Percentiles rank a stretch among this genome's conserved stretches.
These are phyloP conservation scores for Rhizopus arrhizus DNA, from an alignment of 371 early-diverging fungal genomes.

Conservation along the genomic window DNA sequence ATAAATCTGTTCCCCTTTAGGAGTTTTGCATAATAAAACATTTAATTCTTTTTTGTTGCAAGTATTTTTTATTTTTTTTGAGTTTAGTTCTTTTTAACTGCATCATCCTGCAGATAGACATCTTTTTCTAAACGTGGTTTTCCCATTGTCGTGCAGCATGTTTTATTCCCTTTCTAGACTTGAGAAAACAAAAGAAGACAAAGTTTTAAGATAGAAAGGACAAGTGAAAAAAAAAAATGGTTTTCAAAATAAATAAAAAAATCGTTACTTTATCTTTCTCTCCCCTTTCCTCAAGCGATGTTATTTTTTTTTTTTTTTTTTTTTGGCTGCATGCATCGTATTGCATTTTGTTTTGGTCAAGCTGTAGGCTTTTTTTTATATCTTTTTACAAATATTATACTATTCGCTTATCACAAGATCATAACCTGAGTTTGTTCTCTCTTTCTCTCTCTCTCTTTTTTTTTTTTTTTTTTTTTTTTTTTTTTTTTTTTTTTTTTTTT, in stretches of 20 bases:
- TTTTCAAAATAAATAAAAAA: background rate
- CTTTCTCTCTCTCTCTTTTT: conserved; percentile 6
- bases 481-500: no score
- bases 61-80: conserved; percentile 5
- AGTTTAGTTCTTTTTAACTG: conserved; percentile 10
- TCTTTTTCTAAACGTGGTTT: background rate
- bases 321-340: conserved; percentile 19
- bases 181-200: no score
- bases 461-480: background rate
- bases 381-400: no score
- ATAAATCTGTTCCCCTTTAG: conserved; percentile 7
- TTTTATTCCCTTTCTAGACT: no score
- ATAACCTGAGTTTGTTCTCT: background rate
- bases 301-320: background rate
- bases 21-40: background rate
- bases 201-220: no score
- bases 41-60: conserved; percentile 7
- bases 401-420: conserved; percentile 2
- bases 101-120: conserved; percentile 8
- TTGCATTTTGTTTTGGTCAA: conserved; percentile 17
- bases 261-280: no score
- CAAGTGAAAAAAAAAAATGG: no score
- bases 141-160: background rate
- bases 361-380: no score
- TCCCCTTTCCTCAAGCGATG: background rate